Base-by-base conservation (phyloP, 176 grass and related monocot genomes). In the Pharus latifolius region DNA sequence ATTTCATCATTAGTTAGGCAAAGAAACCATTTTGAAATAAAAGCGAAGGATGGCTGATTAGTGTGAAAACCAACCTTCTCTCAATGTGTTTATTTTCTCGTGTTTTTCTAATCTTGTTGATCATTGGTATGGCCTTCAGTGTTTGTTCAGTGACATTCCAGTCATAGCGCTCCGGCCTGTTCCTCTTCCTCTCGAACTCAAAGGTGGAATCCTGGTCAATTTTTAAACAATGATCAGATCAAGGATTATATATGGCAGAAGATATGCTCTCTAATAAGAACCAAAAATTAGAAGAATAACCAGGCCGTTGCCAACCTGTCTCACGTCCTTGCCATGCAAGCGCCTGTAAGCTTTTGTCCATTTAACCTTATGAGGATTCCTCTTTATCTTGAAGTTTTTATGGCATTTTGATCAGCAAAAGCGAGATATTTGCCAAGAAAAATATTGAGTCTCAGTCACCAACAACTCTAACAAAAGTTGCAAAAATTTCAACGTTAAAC, bases 311-410 rank as follows among this genome's bases (percentile, higher is more conserved):
- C 14, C 60, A 32, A 92, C 92, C 80, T 92, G 69, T 8, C 87
- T 94, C 95, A 99, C 94, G 60, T 99, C 96, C 82, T 99, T 99
- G 73, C 96, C 96, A 58, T 73, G 96, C 67, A 88, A 65, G 22
- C 69, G 65, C 5, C 95, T 79, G 52, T 86, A 99, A 0, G 95
- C 90, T 53, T 99, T 99, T 3, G 90, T 99, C 95, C 95, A 99
- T 32, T 99, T 91, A 48, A 99, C 90, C 80, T 99, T 99, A 16
- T 90, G 90, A 86, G 95, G 95, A 80, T 99, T 99, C 77, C 95
- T 94, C 87, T 99, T 99, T 90, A 99, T 99, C 78, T 99, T 99
- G 65, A 99, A 99, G 43, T 99, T 99, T 69, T 99, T 99, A 74
- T 99, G 90, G 54, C 95, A 99, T 85, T 99, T 99, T 1, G 95